These are phyloP conservation scores for Zizania latifolia DNA, from an alignment of 176 grass and related monocot genomes.

Conservation along the genomic window DNA sequence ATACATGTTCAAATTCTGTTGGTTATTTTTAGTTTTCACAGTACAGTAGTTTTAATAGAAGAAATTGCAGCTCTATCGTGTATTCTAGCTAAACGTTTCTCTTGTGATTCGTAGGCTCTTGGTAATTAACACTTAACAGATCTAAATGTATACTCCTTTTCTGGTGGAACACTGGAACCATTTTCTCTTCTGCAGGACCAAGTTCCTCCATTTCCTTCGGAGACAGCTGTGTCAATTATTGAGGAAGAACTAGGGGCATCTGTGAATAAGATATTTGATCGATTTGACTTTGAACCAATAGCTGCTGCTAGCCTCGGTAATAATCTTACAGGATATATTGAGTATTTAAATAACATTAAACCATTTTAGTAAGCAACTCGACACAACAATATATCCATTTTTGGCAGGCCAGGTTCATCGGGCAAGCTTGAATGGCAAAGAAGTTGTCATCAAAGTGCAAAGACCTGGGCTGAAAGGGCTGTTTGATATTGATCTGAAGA, in stretches of 20 bases:
- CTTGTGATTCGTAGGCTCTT: neutral
- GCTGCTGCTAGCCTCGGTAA: conserved; percentile 99
- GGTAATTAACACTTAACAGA: neutral
- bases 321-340: conserved; percentile 9
- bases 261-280: conserved; percentile 75
- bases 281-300: conserved; percentile 96
- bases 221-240: conserved; percentile 79
- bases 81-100: neutral
- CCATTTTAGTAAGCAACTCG: neutral
- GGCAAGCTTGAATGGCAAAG: conserved; percentile 77
- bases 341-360: neutral
- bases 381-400: conserved; percentile 43
- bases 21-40: neutral
- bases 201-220: conserved; percentile 94
- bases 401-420: conserved; percentile 95
- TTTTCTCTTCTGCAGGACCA: conserved; percentile 55
- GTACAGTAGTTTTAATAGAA: conserved; percentile 1
- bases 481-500: conserved; percentile 99
- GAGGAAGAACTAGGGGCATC: conserved; percentile 84
- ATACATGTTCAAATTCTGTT: no score
- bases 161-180: conserved; percentile 15
- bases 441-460: conserved; percentile 97
- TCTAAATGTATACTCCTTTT: neutral
- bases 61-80: neutral
- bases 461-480: conserved; percentile 90